Percentiles rank a stretch among this genome's conserved stretches.
These are phyloP conservation scores for Escovopsis sp. DNA, from an alignment of 2,329 filamentous ascomycete species.

Conservation along the genomic window DNA sequence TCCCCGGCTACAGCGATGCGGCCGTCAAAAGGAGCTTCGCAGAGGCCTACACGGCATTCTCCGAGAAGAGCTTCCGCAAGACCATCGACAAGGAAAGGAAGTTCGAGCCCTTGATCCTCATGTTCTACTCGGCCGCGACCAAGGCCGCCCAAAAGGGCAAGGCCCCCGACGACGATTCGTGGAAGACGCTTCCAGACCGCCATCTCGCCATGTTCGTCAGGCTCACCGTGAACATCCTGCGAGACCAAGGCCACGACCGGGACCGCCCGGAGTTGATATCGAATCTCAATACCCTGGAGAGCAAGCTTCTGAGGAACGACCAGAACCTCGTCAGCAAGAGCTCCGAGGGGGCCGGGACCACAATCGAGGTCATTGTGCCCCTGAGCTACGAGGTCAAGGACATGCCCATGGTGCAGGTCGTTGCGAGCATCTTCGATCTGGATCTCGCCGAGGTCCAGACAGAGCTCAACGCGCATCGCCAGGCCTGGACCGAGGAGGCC, in stretches of 20 bases:
- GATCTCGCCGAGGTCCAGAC: slow-evolving; percentile 67
- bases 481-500: slow-evolving; percentile 79
- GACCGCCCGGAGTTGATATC: slow-evolving; percentile 74
- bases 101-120: slow-evolving; percentile 82
- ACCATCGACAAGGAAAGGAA: slow-evolving; percentile 87
- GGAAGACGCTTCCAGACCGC: slow-evolving; percentile 84
- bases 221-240: slow-evolving; percentile 64
- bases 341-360: slow-evolving; percentile 25
- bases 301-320: slow-evolving; percentile 85
- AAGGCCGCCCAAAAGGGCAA: slow-evolving; percentile 65
- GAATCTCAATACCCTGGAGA: slow-evolving; percentile 70
- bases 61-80: slow-evolving; percentile 74
- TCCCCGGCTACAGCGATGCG: slow-evolving; percentile 84
- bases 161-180: slow-evolving; percentile 69
- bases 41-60: slow-evolving; percentile 85
- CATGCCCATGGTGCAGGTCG: slow-evolving; percentile 83
- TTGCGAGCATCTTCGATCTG: slow-evolving; percentile 74
- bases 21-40: slow-evolving; percentile 87
- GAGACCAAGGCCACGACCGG: slow-evolving; percentile 70
- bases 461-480: slow-evolving; percentile 71
- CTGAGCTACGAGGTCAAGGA: slow-evolving; percentile 89
- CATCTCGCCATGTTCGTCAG: slow-evolving; percentile 92
- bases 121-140: slow-evolving; percentile 90
- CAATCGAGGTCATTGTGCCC: slow-evolving; percentile 69
- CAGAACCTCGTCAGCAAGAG: slow-evolving; percentile 51